phyloP scores from a whole-genome alignment of 768 basidiomycete genomes.

The Strobilomyces dryophilus region DNA sequence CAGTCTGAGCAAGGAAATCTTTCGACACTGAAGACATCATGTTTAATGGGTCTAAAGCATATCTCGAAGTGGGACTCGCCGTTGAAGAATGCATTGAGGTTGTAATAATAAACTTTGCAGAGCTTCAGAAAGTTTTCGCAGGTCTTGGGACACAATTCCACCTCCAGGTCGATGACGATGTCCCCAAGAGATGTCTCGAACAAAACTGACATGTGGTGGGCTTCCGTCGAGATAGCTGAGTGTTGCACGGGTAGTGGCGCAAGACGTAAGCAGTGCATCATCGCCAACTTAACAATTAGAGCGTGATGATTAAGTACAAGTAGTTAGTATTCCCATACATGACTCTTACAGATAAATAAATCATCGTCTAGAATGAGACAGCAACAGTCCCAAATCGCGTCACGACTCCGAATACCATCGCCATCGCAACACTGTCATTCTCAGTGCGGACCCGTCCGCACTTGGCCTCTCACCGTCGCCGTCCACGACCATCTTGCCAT shows the following conservation, averaged over 20 bases:
- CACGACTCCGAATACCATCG: slow-evolving; percentile 16
- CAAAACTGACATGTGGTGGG: slow-evolving; percentile 77
- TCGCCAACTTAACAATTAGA: neutral
- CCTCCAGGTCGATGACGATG: slow-evolving; percentile 93
- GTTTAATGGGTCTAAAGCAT: slow-evolving; percentile 1
- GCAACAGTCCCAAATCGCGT: neutral
- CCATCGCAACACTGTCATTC: slow-evolving; percentile 28
- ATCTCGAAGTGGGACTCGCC: slow-evolving; percentile 47
- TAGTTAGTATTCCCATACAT: slow-evolving; percentile 12
- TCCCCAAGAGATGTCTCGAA: slow-evolving; percentile 97
- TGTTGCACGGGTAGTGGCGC: neutral
- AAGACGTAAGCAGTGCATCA: too few species aligned
- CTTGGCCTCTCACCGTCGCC: neutral
- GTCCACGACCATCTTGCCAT: slow-evolving; percentile 14
- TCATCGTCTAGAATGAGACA: slow-evolving; percentile 7
- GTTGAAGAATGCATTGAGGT: slow-evolving; percentile 97
- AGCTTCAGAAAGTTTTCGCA: slow-evolving; percentile 97
- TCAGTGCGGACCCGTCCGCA: neutral
- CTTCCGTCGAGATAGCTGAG: neutral
- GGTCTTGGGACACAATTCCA: slow-evolving; percentile 83
- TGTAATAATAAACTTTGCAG: slow-evolving; percentile 97
- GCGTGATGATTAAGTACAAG: neutral
- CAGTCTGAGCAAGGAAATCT: slow-evolving; percentile 93
- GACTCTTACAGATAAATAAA: slow-evolving; percentile 13
- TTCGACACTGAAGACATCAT: slow-evolving; percentile 67